Evolutionary conservation across 495 filamentous ascomycete genomes (phyloP), one percentile per base, ranked within the genome.

Genomic region (Aspergillus funiculosus): DNA sequence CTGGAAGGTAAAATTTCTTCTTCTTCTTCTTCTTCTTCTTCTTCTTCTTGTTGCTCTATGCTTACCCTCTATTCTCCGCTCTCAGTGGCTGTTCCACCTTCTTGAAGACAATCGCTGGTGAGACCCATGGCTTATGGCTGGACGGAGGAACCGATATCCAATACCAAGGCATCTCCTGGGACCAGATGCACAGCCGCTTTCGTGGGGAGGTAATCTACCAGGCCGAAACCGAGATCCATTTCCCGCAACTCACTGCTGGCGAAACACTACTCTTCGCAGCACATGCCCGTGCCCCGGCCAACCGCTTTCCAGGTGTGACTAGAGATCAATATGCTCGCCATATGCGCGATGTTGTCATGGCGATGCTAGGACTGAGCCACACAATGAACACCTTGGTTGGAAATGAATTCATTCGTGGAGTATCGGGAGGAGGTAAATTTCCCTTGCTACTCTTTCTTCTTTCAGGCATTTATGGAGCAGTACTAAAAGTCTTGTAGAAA

Each of bases 131-230:
- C 37, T 78, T 88, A 31, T 81, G 71, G 52, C 63, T 87, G 11
- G 82, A 81, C 35, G 62, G 79, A 24, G 62, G 74, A 19, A 74
- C 81, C 0, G 74, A 85, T 38, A 80, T 89, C 48, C 86, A 90
- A 60, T 89, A 89, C 50, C 82, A 89, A 56, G 85, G 80, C 57
- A 67, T 67, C 57, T 64, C 53, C 6, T 59, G 57, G 60, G 51
- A 63, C 9, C 53, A 62, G 48, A 84, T 87, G 78, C 78, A 83
- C 49, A 74, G 64, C 9, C 69, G 76, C 15, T 87, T 87, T 48
- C 80, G 83, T 27, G 87, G 87, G 41, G 85, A 90, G 62, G 82
- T 79, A 56, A 87, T 90, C 56, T 89, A 89, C 58, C 84, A 82
- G 30, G 83, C 85, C 22, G 87, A 90, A 62, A 77, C 79, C 10